Percentiles rank a stretch among this genome's conserved stretches.
Evolutionary conservation across 371 early-diverging fungal genomes (phyloP).

Genomic region (Lichtheimia corymbifera): DNA sequence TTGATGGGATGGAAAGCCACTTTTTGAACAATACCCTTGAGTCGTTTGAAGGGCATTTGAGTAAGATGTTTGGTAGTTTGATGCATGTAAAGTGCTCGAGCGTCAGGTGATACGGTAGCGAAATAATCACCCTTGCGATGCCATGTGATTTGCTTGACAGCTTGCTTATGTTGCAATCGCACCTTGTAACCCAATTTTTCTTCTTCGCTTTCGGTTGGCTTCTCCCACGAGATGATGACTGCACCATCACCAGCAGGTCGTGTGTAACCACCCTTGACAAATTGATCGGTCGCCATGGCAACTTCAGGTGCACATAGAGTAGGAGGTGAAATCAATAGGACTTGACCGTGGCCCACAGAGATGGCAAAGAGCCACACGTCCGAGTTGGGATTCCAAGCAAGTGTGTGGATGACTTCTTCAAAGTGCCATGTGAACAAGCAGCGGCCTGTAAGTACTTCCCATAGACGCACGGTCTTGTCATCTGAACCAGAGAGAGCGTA

Average conservation of each 20-base stretch:
- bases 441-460: constrained; percentile 92
- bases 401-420: constrained; percentile 64
- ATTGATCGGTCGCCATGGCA: constrained; percentile 50
- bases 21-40: constrained; percentile 84
- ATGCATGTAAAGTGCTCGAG: constrained; percentile 84
- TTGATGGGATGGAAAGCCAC: constrained; percentile 93
- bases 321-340: constrained; percentile 56
- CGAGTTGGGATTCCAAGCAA: constrained; percentile 91
- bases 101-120: constrained; percentile 79
- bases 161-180: constrained; percentile 52
- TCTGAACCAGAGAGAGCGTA: constrained; percentile 90
- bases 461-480: constrained; percentile 84
- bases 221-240: constrained; percentile 57
- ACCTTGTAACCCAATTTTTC: constrained; percentile 56
- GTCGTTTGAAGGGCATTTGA: constrained; percentile 89
- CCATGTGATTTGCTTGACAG: constrained; percentile 87
- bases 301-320: constrained; percentile 51
- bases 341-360: constrained; percentile 60
- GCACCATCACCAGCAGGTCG: constrained; percentile 30
- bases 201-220: constrained; percentile 57
- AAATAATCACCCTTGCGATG: constrained; percentile 97
- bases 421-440: constrained; percentile 78
- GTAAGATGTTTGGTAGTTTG: constrained; percentile 86
- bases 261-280: constrained; percentile 54
- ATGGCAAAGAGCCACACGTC: constrained; percentile 80